Base-by-base conservation (phyloP, 495 filamentous ascomycete genomes). In the Penicillium manginii region DNA sequence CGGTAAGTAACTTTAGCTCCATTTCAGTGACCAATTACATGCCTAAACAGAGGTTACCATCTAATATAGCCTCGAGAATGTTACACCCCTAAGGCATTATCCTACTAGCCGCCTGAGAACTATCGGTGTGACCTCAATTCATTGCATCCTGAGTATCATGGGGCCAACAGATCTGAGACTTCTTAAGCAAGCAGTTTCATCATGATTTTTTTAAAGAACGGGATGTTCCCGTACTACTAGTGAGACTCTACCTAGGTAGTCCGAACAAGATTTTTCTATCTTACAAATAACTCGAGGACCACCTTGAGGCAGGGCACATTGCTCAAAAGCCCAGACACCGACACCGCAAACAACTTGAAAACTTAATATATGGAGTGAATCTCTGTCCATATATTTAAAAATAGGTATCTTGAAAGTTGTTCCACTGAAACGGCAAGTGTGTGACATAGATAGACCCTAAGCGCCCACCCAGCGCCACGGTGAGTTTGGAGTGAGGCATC, bases 371-470 rank as follows among this genome's bases (percentile, higher is more conserved):
- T 37, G 9, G 3, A 29, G 3, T 29, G 26, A 29, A 4, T 37
- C 11, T 37, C 35, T 37, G 14, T n/a, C 15, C 14, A 37, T 4
- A n/a, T 43, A n/a, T 2, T 17, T 43, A 21, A 43, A 43, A 43
- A 43, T 17, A 43, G 21, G 11, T 22, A 0, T 9, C 19, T 17
- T n/a, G 8, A 26, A 21, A 8, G 18, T 23, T 47, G 45, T 47
- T 12, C 43, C 22, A 32, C 43, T 66, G 65, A 63, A 43, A 61
- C 63, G 57, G 12, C 35, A 21, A 19, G 15, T 46, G 66, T 60
- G 57, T 52, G 52, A 69, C 63, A 58, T 61, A 62, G 64, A 64
- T 62, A 60, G 56, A 49, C 42, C 26, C 29, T 66, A 66, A 66
- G 63, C 66, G 66, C 66, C 61, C 39, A 53, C 7, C 3, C 33